These are phyloP conservation scores for Clitoria ternatea DNA, from an alignment of 306 rosid genomes.

Conservation along the genomic window DNA sequence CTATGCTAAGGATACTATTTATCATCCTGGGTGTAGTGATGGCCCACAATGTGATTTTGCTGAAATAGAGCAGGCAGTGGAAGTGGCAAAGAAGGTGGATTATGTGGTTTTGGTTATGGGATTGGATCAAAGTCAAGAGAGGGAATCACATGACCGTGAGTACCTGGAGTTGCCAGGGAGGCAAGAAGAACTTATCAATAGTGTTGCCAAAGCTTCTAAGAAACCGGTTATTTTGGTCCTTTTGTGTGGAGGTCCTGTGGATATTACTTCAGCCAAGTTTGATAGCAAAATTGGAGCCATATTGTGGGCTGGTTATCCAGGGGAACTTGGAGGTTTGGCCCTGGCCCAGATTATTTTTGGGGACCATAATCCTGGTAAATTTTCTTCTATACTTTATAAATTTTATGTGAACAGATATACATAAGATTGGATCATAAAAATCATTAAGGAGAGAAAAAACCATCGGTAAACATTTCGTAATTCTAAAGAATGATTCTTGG, in stretches of 20 bases:
- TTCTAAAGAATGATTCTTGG: too few relatives aligned
- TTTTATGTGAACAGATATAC: background rate
- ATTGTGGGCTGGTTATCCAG: slow-evolving; percentile 97
- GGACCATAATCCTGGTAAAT: slow-evolving; percentile 80
- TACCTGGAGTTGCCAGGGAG: slow-evolving; percentile 61
- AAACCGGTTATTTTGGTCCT: slow-evolving; percentile 66
- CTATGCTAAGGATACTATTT: slow-evolving; percentile 39
- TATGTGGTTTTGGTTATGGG: slow-evolving; percentile 84
- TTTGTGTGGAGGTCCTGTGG: slow-evolving; percentile 78
- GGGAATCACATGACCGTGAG: slow-evolving; percentile 61
- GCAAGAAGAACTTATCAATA: slow-evolving; percentile 52
- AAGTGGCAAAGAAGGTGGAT: slow-evolving; percentile 47
- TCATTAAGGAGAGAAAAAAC: too few relatives aligned
- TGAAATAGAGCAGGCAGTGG: slow-evolving; percentile 43
- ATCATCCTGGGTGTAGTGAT: slow-evolving; percentile 56
- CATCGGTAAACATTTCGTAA: too few relatives aligned
- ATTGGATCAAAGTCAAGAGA: slow-evolving; percentile 70
- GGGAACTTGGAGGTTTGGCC: slow-evolving; percentile 79
- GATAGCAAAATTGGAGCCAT: slow-evolving; percentile 64
- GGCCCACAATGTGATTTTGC: slow-evolving; percentile 44
- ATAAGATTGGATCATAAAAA: too few relatives aligned
- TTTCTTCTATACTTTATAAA: background rate
- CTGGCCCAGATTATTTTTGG: slow-evolving; percentile 84
- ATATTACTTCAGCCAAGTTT: slow-evolving; percentile 61
- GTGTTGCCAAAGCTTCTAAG: slow-evolving; percentile 70